These are phyloP conservation scores for Coemansia sp. DNA, from an alignment of 192 early-diverging fungal genomes.

Conservation along the genomic window DNA sequence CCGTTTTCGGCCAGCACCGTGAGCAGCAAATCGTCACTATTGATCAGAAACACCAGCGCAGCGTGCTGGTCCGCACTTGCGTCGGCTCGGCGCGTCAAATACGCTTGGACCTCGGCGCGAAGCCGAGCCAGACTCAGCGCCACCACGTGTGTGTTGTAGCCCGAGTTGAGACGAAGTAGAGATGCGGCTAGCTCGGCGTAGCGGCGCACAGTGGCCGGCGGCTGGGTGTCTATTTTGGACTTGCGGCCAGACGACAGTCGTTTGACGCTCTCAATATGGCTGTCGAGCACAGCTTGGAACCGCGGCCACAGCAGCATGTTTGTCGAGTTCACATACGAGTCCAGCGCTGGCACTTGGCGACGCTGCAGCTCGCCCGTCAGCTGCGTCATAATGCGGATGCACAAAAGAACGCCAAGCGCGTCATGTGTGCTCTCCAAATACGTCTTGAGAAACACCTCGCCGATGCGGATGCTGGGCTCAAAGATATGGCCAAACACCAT, in stretches of 20 bases:
- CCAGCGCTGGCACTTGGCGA: constrained; percentile 73
- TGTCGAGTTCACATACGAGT: constrained; percentile 82
- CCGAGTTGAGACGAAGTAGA: constrained; percentile 84
- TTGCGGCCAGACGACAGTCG: constrained; percentile 64
- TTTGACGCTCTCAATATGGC: constrained; percentile 89
- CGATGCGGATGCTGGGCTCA: constrained; percentile 59
- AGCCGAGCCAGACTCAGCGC: constrained; percentile 69
- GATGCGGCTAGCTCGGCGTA: constrained; percentile 94
- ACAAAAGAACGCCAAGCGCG: constrained; percentile 86
- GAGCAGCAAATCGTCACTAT: constrained; percentile 89
- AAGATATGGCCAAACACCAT: constrained; percentile 85
- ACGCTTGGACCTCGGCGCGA: constrained; percentile 72
- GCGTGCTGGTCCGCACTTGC: constrained; percentile 69
- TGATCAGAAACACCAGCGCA: constrained; percentile 83
- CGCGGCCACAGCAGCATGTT: constrained; percentile 96
- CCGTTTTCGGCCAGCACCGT: constrained; percentile 70
- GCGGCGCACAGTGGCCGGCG: constrained; percentile 59
- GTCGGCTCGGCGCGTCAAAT: constrained; percentile 72
- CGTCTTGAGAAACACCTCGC: constrained; percentile 61
- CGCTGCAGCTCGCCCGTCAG: constrained; percentile 79
- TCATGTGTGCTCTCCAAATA: constrained; percentile 80
- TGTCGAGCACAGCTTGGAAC: constrained; percentile 77
- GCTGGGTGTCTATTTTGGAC: constrained; percentile 54
- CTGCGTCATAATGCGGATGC: constrained; percentile 84
- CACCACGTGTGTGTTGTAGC: constrained; percentile 80